Evolutionary conservation across 2,329 filamentous ascomycete species (phyloP), one percentile per base, ranked within the genome.

Genomic region (Shiraia bambusicola): DNA sequence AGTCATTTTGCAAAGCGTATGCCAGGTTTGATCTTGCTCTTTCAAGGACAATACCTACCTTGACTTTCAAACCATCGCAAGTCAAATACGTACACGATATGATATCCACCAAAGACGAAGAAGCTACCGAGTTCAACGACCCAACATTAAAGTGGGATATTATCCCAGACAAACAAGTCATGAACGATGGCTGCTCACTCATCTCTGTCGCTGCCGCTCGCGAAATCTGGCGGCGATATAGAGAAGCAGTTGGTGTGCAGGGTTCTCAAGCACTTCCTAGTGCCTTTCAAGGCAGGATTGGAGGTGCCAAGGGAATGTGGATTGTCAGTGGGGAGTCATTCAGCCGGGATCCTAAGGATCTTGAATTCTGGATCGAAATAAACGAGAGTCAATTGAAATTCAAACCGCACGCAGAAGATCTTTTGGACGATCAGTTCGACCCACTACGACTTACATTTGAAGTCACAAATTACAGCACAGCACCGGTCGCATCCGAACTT

Each of bases 231-330:
- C 58, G 72, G 1, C 47, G 48, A 0, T 71, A 86, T 7, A 77
- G 76, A 0, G 65, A 84, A 0, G 52, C 61, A 0, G 64, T 84
- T 0, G 77, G 77, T 11, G 81, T 76, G 0, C 88, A 63, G 80
- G 75, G 19, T 5, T 22, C 19, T 22, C 19, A n/a, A 74, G 86
- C 10, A 73, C 87, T 45, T 79, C 85, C 86, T 0, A 79, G 79
- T 25, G 83, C 77, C 0, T 82, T 79, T 0, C 87, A 92, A 63
- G 86, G 74, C 1, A 78, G 88, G 0, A 78, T 91, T 26, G 84
- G 81, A 8, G 80, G 84, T 13, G 84, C 84, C 0, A 92, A 92
- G 62, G 88, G 87, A 0, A 73, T 91, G 50, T 91, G 86, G 87
- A 75, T 85, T 33, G 65, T 84, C 4, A 82, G 85, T 50, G 70